phyloP scores from a whole-genome alignment of 345 rosid species.

The Eucalyptus cloeziana region DNA sequence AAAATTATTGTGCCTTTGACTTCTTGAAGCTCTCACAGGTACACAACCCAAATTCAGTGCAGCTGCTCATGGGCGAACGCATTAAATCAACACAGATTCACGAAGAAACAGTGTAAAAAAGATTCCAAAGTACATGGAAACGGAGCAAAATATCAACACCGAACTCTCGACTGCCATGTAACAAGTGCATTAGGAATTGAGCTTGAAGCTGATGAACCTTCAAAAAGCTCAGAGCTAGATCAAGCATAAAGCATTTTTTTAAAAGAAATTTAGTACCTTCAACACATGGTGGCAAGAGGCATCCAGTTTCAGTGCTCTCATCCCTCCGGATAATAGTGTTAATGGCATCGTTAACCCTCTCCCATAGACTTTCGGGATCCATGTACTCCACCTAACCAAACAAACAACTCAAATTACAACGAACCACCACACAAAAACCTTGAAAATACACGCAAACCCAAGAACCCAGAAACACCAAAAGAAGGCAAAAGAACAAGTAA shows the following conservation, averaged over 20 bases:
- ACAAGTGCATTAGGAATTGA: background rate
- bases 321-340: constrained; percentile 89
- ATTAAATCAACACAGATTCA: background rate
- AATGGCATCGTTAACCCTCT: constrained; percentile 83
- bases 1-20: constrained; percentile 80
- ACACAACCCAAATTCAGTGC: constrained; percentile 90
- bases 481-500: background rate
- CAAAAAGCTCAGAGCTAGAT: background rate
- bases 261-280: constrained; percentile 48
- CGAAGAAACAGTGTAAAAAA: background rate
- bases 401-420: background rate
- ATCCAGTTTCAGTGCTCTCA: constrained; percentile 69
- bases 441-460: constrained; percentile 1
- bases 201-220: background rate
- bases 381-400: constrained; percentile 62
- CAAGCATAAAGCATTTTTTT: background rate
- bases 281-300: constrained; percentile 93
- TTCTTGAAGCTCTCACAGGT: constrained; percentile 91
- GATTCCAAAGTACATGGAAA: background rate
- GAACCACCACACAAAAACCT: background rate
- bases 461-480: background rate
- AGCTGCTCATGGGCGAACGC: constrained; percentile 25
- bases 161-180: background rate
- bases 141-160: background rate
- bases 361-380: constrained; percentile 73